Evolutionary conservation across 78 protist species (phyloP).

Genomic region (Cavenderia fasciculata): DNA sequence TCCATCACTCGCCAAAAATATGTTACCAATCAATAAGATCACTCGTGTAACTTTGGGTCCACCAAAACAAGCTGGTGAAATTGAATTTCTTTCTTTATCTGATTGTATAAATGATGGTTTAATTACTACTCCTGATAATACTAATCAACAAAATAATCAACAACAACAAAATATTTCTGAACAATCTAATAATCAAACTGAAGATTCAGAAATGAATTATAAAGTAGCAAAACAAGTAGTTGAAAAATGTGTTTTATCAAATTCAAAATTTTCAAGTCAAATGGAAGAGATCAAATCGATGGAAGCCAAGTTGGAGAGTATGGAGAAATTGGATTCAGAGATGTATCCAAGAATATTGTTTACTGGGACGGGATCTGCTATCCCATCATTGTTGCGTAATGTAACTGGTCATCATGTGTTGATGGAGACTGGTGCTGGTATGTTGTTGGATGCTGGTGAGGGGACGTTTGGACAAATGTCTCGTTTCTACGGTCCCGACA

Average conservation of each 20-base stretch:
- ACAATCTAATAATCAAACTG: neutral
- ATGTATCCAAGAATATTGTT: constrained; percentile 74
- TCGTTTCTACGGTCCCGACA: constrained; percentile 79
- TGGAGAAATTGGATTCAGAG: too few relatives aligned
- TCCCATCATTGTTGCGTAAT: constrained; percentile 94
- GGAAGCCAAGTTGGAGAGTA: too few relatives aligned
- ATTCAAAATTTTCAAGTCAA: neutral
- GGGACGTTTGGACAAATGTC: constrained; percentile 92
- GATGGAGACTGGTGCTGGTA: neutral
- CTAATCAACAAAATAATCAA: neutral
- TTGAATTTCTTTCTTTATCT: too few relatives aligned
- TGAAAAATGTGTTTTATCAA: too few relatives aligned
- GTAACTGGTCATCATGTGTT: constrained; percentile 68
- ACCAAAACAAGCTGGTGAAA: constrained; percentile 7
- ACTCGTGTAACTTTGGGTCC: constrained; percentile 15
- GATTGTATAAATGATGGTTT: too few relatives aligned
- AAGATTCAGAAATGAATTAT: neutral
- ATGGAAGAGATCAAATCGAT: neutral
- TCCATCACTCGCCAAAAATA: neutral
- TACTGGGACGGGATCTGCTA: constrained; percentile 95
- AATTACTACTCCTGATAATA: too few relatives aligned
- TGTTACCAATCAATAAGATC: constrained; percentile 26
- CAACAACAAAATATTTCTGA: neutral
- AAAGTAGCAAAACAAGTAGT: neutral
- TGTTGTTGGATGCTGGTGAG: constrained; percentile 96